Conservation (phyloP, 1,284 basidiomycete species). For the Ustilago loliicola region DNA sequence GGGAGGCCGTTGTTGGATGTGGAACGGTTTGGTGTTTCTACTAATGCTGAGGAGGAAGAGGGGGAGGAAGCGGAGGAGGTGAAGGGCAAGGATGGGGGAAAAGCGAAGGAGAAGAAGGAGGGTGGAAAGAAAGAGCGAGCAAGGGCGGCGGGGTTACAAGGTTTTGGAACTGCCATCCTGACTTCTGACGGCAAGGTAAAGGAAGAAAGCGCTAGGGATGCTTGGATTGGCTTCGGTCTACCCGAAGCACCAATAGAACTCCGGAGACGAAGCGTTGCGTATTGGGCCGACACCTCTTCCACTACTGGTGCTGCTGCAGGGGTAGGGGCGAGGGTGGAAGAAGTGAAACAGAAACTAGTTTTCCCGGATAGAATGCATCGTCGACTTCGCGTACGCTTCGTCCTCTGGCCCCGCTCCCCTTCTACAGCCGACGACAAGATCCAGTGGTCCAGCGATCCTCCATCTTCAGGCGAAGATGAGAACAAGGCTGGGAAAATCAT, state of each 20-base stretch:
- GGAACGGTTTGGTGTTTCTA: slow-evolving; percentile 47
- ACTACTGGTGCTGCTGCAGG: background rate
- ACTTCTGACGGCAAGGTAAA: slow-evolving; percentile 56
- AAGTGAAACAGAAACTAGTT: slow-evolving; percentile 31
- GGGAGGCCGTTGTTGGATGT: slow-evolving; percentile 61
- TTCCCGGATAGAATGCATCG: slow-evolving; percentile 58
- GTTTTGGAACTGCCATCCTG: slow-evolving; percentile 59
- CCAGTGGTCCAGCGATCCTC: slow-evolving; percentile 45
- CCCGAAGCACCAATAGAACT: slow-evolving; percentile 56
- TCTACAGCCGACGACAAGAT: background rate
- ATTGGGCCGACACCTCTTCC: slow-evolving; percentile 50
- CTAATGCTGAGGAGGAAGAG: slow-evolving; percentile 16
- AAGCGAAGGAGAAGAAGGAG: slow-evolving; percentile 7
- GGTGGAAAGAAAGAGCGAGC: background rate
- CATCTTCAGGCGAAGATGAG: background rate
- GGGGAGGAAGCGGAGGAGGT: background rate
- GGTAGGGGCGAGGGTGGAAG: background rate
- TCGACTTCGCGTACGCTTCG: slow-evolving; percentile 47
- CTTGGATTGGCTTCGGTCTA: slow-evolving; percentile 64
- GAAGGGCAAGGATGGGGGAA: background rate
- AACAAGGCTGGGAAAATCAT: slow-evolving; percentile 2
- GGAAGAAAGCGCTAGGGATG: slow-evolving; percentile 63
- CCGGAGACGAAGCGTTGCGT: slow-evolving; percentile 52
- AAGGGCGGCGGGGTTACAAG: slow-evolving; percentile 34
- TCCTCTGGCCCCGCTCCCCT: slow-evolving; percentile 25